These are phyloP conservation scores for Dichomitus squalens DNA, from an alignment of 1,284 basidiomycete species.

Conservation along the genomic window DNA sequence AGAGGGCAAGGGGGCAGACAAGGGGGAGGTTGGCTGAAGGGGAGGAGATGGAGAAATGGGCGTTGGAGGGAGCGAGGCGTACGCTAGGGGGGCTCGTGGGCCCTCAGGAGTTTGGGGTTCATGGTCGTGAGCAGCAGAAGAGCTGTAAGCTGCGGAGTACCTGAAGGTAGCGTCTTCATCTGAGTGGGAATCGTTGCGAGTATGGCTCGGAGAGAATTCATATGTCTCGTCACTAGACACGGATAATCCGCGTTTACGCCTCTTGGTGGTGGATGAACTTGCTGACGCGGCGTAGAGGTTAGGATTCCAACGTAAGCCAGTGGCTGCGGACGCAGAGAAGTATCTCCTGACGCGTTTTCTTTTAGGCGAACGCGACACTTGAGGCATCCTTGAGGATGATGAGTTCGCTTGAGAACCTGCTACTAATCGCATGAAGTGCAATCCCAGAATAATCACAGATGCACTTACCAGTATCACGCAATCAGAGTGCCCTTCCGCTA, in stretches of 20 bases:
- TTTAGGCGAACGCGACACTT: conserved; percentile 31
- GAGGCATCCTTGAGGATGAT: conserved; percentile 18
- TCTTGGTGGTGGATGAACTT: conserved; percentile 14
- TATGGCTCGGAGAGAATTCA: conserved; percentile 23
- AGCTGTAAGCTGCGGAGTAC: conserved; percentile 16
- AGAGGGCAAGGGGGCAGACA: conserved; percentile 21
- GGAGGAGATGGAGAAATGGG: conserved; percentile 57
- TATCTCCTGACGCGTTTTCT: conserved; percentile 32
- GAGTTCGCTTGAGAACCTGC: background rate
- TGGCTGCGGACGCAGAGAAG: conserved; percentile 32
- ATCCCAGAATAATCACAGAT: too few species aligned
- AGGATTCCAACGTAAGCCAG: conserved; percentile 27
- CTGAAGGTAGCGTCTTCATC: conserved; percentile 26
- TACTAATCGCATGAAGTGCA: background rate
- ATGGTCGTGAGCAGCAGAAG: conserved; percentile 21
- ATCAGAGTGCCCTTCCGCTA: too few species aligned
- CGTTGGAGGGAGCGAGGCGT: conserved; percentile 72
- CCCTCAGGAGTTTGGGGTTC: conserved; percentile 11
- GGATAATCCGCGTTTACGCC: conserved; percentile 26
- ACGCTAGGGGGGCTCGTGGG: conserved; percentile 39
- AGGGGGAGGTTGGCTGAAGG: conserved; percentile 28
- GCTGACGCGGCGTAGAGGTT: conserved; percentile 10
- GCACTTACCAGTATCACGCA: background rate
- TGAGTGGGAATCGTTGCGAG: conserved; percentile 24
- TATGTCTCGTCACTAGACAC: conserved; percentile 25